A percentile compares a stretch with the other conserved stretches of the same genome.
Evolutionary conservation across 169 alveolate genomes (phyloP).

Genomic region (Plasmodium knowlesi): DNA sequence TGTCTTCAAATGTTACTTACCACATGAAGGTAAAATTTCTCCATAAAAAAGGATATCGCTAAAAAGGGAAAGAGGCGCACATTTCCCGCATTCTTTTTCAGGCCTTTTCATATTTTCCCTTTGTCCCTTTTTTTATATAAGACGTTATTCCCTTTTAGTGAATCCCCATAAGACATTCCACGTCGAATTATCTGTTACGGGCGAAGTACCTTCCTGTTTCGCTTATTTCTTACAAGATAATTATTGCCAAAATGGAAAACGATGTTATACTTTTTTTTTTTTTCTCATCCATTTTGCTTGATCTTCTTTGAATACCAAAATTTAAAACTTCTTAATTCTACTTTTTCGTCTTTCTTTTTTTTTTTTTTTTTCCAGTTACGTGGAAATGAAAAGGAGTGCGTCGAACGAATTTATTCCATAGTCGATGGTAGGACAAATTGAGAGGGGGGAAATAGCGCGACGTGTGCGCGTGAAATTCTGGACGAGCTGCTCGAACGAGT

Average conservation of each 20-base stretch:
- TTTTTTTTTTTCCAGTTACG: background rate
- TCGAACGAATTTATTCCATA: conserved; percentile 39
- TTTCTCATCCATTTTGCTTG: background rate
- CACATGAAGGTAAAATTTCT: background rate
- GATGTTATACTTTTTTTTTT: conserved; percentile 25
- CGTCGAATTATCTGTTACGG: conserved; percentile 7
- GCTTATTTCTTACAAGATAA: background rate
- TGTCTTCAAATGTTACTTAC: conserved; percentile 34
- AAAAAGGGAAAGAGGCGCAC: background rate
- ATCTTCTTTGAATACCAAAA: background rate
- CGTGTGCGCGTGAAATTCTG: background rate
- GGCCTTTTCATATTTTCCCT: background rate
- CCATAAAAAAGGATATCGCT: background rate
- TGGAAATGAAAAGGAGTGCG: conserved; percentile 15
- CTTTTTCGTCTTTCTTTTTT: conserved; percentile 14
- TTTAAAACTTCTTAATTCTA: background rate
- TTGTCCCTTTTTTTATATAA: background rate
- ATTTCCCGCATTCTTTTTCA: background rate
- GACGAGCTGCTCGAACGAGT: background rate
- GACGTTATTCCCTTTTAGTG: background rate
- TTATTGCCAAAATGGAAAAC: conserved; percentile 32
- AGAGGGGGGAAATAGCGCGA: background rate
- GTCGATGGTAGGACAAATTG: conserved; percentile 49
- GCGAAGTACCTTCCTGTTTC: background rate
- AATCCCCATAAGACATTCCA: background rate